These are phyloP conservation scores for Acer saccharum DNA, from an alignment of 345 rosid species.

Conservation along the genomic window DNA sequence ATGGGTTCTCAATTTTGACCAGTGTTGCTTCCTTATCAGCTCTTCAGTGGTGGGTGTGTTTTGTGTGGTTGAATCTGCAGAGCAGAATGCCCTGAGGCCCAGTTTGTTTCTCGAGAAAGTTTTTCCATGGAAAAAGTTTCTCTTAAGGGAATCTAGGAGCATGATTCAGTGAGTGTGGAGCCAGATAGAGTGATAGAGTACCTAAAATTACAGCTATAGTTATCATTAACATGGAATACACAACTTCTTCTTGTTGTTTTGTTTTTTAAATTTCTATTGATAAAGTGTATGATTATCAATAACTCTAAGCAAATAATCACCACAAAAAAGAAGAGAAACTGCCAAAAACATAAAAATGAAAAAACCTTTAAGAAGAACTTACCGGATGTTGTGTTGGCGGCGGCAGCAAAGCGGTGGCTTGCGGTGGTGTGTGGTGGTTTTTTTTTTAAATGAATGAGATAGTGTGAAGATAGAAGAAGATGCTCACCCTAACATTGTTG, in stretches of 20 bases:
- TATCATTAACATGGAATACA: neutral
- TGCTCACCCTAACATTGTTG: neutral
- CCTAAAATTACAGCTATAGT: neutral
- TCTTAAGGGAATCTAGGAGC: neutral
- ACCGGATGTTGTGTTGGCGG: neutral
- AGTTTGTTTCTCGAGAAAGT: constrained; percentile 24
- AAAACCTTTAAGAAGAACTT: neutral
- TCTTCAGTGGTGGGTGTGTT: constrained; percentile 31
- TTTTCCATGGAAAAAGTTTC: constrained; percentile 10
- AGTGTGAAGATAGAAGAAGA: neutral
- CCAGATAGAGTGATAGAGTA: neutral
- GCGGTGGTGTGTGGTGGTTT: neutral
- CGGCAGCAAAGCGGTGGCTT: neutral
- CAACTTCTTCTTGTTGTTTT: neutral
- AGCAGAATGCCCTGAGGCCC: constrained; percentile 25
- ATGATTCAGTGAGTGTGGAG: neutral
- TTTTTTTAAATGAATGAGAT: neutral
- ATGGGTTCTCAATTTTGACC: constrained; percentile 52
- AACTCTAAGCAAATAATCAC: neutral
- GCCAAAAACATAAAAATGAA: neutral
- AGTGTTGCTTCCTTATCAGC: constrained; percentile 62
- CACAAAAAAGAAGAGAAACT: neutral
- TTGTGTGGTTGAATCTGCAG: constrained; percentile 1
- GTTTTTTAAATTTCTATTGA: neutral
- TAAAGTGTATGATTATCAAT: neutral